Evolutionary conservation across 2,329 filamentous ascomycete species (phyloP), one percentile per base, ranked within the genome.

Genomic region (Neofusicoccum ribis): DNA sequence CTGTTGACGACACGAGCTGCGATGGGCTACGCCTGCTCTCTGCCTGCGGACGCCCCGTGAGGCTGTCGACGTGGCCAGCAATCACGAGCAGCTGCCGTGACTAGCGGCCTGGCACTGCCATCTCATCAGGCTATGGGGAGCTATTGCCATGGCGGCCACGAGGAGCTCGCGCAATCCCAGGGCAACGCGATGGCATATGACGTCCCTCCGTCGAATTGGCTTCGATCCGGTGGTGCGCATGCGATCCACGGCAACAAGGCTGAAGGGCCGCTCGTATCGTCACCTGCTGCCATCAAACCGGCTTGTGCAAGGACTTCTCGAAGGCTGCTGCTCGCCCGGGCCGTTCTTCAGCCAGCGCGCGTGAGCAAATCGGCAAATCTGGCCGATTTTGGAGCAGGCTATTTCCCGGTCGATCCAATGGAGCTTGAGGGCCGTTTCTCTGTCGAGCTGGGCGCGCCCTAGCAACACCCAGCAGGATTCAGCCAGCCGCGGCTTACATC

Each of bases 211-310:
- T 44, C 49, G 36, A 39, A 44, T 20, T 15, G 17, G 9, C 27
- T 15, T 51, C 47, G 47, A 51, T 51, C 47, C 47, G 1, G 47
- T 14, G 47, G 34, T 31, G 46, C 17, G 43, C 31, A 34, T 31
- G 36, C 44, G 59, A 63, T 63, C 59, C 59, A 23, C 59, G 47
- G 59, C 59, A 39, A 63, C 59, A 63, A 63, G 59, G 59, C 59
- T 63, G 59, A 51, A 17, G 27, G 27, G 46, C 43, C 27, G 15
- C 15, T 36, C 43, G 43, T 37, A 60, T 37, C 56, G 56, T 60
- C 56, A 60, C 44, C 14, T 49, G 41, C 41, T 47, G 56, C 43
- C 41, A 14, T 23, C 56, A 60, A 60, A 60, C 56, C 56, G 41
- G 56, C 56, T 60, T 60, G 56, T 60, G 56, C 56, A 47, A 60